Conservation (phyloP, 108 stramenopile species). For the Parmales sp. region DNA sequence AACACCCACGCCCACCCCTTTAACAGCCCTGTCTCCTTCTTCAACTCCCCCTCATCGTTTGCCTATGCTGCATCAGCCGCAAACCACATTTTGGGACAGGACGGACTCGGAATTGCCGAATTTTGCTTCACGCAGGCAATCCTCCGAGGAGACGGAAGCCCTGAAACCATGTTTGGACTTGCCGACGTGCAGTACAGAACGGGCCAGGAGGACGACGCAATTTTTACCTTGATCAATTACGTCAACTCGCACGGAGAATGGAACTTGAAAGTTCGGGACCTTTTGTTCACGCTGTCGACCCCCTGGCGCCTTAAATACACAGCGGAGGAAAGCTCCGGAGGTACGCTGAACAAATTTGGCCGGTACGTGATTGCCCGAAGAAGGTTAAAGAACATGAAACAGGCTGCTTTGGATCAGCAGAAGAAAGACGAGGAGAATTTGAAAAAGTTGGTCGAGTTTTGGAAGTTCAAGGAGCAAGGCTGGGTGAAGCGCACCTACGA, state of each 20-base stretch:
- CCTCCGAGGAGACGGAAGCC: not conserved
- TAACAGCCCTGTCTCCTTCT: not conserved
- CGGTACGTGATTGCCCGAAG: not conserved
- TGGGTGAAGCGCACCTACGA: not conserved
- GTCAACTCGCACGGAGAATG: not conserved
- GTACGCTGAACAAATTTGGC: not conserved
- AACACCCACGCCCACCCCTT: no score
- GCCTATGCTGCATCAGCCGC: not conserved
- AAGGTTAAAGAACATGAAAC: not conserved
- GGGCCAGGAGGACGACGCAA: not conserved
- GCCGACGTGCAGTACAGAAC: not conserved
- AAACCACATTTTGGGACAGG: not conserved
- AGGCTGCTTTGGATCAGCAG: not conserved
- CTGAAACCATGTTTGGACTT: not conserved
- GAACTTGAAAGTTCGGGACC: not conserved
- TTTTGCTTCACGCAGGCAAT: not conserved
- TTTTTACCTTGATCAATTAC: not conserved
- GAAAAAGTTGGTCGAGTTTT: not conserved
- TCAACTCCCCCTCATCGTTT: not conserved
- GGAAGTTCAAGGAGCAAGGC: conserved; percentile 1
- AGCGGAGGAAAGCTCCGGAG: not conserved
- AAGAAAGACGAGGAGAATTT: conserved; percentile 7
- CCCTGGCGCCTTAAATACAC: not conserved
- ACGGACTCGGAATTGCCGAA: not conserved
- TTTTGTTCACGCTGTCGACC: not conserved